Base-by-base conservation (phyloP, 2,329 filamentous ascomycete genomes). In the Aureobasidium sp. region DNA sequence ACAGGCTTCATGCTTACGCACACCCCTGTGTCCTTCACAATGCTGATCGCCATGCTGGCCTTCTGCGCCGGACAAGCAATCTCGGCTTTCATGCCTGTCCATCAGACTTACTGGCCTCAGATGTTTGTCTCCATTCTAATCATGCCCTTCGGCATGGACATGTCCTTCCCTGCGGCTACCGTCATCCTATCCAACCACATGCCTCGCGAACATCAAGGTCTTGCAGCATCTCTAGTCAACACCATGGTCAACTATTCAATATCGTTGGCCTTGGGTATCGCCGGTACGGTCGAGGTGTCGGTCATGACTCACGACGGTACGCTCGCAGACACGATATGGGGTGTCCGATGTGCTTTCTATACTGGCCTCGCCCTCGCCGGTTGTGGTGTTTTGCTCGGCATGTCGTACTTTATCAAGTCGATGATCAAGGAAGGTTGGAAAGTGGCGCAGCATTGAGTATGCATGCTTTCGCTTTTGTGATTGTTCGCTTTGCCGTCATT, bases 1-100 rank as follows among this genome's bases (percentile, higher is more conserved):
- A 75, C 73, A 1, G 73, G 74, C 6, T 72, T 73, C 63, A 65
- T 75, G 67, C 68, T 76, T n/a, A 73, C 70, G 15, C 73, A 73
- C 62, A 73, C 71, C 0, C 72, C 71, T 0, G 70, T 73, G 26
- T 68, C 70, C 20, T 75, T 73, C 63, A 71, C 72, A 17, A 75
- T 76, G 72, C 65, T 75, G 64, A 64, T 72, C 24, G 70, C 71
- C 27, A 75, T 75, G 71, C 50, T 71, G 8, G 71, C 70, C 27
- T 75, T 75, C 66, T 67, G 69, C 36, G 65, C 66, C 24, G 73
- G 73, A 34, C 69, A 69, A 41, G 65, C 69, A 46, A 64, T 75
- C 37, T 63, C 71, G 17, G 68, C 67, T 10, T 71, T 69, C 27
- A 67, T 68, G 66, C 73, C 73, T 10, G 66, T 69, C 17, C 65